Evolutionary conservation across 371 early-diverging fungal species (phyloP), one percentile per base, ranked within the genome.

Genomic region (Catenaria anguillulae): DNA sequence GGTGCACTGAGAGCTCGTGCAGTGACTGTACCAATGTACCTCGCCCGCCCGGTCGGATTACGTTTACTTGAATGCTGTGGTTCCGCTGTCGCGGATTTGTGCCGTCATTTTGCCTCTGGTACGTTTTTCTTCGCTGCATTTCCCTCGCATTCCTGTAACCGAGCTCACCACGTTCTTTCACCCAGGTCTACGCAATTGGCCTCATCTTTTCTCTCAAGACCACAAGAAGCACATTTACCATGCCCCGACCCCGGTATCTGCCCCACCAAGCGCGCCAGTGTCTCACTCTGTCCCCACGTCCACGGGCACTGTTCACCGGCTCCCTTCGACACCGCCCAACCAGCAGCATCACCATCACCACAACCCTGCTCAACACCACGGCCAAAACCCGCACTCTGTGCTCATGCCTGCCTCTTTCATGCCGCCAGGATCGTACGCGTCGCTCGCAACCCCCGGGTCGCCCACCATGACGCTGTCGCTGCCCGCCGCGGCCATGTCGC

Each of bases 201-300:
- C 77, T 97, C 58, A 85, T 87, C 77, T 97, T 95, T 64, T 90
- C 93, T 61, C 82, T 97, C 52, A 79, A 84, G 60, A 97, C 97
- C 97, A 97, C 64, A 86, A 86, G 29, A 80, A 84, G 65, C 83
- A 84, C 71, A 91, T 95, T 52, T 95, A 90, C 80, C 80, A 87
- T 40, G 40, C 17, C 5, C 40, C 40, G 40, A n/a, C n/a, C n/a
- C n/a, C 67, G 71, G 74, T 33, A 67, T 73, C 34, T 58, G 67
- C 23, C 73, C 69, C n/a, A 46, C n/a, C 48, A 46, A 21, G 48
- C 21, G 19, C 48, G n/a, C n/a, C n/a, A 21, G 48, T n/a, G n/a
- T 46, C 21, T 19, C n/a, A n/a, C n/a, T n/a, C n/a, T n/a, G n/a
- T n/a, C n/a, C n/a, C n/a, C n/a, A n/a, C n/a, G n/a, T n/a, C n/a